Evolutionary conservation across 306 rosid species (phyloP).

Genomic region (Arachis stenosperma): DNA sequence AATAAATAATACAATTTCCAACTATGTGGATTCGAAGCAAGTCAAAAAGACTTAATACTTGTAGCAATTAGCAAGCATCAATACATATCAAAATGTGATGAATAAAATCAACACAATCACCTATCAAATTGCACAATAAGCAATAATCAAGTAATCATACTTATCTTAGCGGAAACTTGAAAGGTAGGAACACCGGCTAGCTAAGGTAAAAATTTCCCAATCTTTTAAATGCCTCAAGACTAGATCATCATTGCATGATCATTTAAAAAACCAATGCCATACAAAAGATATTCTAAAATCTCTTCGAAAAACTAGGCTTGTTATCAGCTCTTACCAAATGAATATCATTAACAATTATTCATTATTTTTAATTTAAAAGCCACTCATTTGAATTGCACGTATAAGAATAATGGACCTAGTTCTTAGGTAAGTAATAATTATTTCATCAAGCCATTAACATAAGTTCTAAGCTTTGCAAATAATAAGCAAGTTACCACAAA

Average conservation of each 20-base stretch:
- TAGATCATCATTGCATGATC: not conserved
- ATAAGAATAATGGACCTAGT: not conserved
- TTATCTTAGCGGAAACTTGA: not conserved
- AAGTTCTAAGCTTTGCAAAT: not conserved
- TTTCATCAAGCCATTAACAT: not conserved
- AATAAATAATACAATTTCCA: not conserved
- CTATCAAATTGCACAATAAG: not conserved
- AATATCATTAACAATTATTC: not conserved
- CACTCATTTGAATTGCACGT: too few species aligned
- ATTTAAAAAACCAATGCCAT: not conserved
- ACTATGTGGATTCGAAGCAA: constrained; percentile 14
- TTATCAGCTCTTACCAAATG: not conserved
- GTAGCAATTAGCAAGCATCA: constrained; percentile 17
- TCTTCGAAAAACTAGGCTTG: constrained; percentile 11
- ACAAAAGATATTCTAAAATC: not conserved
- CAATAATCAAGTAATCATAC: not conserved
- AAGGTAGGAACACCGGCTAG: not conserved
- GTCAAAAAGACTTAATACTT: not conserved
- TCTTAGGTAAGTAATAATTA: constrained; percentile 8
- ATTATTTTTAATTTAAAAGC: not conserved
- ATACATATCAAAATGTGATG: not conserved
- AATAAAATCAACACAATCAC: not conserved
- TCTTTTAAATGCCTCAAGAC: constrained; percentile 5
- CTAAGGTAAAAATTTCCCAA: constrained; percentile 4
- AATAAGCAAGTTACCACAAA: not conserved